Percentiles rank a stretch among this genome's conserved stretches.
phyloP scores from a whole-genome alignment of 108 stramenopile genomes.

The Pseudonitzschia pungens region DNA sequence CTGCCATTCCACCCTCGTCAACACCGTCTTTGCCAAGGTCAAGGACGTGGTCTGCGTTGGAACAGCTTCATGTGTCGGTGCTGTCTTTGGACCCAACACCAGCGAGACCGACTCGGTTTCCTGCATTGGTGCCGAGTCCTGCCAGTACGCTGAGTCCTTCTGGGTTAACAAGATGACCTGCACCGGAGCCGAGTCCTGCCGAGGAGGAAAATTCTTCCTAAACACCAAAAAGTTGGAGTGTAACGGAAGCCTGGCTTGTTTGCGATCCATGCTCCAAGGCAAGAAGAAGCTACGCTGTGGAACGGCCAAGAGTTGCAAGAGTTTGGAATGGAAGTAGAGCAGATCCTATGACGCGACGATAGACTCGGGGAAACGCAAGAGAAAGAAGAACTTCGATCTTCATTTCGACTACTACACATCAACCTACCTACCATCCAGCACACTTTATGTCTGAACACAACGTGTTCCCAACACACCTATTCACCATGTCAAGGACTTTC shows the following conservation, averaged over 20 bases:
- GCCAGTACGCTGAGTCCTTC: neutral
- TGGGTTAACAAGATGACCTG: neutral
- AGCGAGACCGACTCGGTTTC: neutral
- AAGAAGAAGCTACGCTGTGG: neutral
- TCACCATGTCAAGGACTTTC: too few relatives aligned
- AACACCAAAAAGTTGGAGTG: neutral
- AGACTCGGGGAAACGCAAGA: too few relatives aligned
- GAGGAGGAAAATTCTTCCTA: neutral
- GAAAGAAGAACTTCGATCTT: too few relatives aligned
- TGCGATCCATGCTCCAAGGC: neutral
- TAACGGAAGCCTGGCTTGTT: neutral
- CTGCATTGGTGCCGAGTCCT: neutral
- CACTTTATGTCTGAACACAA: too few relatives aligned
- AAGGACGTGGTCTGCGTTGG: neutral
- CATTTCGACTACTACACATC: too few relatives aligned
- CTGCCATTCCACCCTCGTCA: neutral
- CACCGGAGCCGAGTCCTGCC: neutral
- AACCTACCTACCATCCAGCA: too few relatives aligned
- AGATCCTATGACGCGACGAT: neutral
- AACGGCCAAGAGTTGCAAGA: neutral
- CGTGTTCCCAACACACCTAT: too few relatives aligned
- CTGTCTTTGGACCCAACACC: neutral
- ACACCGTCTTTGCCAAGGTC: neutral
- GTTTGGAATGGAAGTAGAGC: neutral
- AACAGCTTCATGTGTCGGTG: neutral